Conservation (phyloP, 2,329 filamentous ascomycete species). For the Fusarium lateritium region DNA sequence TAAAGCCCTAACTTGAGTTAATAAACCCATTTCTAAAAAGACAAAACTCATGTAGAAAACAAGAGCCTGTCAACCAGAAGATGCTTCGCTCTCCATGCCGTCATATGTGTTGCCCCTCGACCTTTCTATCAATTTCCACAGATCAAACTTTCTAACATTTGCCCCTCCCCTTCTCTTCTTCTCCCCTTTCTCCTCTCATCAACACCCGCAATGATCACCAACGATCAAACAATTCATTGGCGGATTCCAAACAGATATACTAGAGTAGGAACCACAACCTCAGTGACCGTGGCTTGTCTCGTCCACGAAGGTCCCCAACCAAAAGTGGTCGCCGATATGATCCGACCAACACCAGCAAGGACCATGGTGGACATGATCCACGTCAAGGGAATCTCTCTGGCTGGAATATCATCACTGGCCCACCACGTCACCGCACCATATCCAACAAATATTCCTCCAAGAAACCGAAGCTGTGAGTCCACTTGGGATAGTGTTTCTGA, state of each 20-base stretch:
- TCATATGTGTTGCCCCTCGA: no score
- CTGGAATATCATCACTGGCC: neutral
- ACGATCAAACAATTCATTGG: no score
- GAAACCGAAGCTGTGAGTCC: slow-evolving; percentile 3
- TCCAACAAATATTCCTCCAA: neutral
- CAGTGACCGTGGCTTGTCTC: neutral
- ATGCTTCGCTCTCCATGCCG: no score
- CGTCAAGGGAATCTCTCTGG: neutral
- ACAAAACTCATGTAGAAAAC: no score
- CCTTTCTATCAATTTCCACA: no score
- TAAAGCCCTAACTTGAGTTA: no score
- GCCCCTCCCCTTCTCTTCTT: no score
- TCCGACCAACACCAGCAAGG: neutral
- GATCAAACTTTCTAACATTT: no score
- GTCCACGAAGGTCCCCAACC: neutral
- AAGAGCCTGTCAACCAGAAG: no score
- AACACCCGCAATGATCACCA: no score
- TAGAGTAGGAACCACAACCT: neutral
- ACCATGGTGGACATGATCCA: neutral
- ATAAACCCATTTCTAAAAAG: no score
- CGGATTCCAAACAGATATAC: neutral
- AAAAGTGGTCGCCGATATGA: neutral
- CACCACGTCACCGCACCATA: neutral
- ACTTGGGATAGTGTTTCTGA: neutral
- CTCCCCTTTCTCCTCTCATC: no score